These are phyloP conservation scores for Diplodia intermedia DNA, from an alignment of 2,329 filamentous ascomycete species.

Conservation along the genomic window DNA sequence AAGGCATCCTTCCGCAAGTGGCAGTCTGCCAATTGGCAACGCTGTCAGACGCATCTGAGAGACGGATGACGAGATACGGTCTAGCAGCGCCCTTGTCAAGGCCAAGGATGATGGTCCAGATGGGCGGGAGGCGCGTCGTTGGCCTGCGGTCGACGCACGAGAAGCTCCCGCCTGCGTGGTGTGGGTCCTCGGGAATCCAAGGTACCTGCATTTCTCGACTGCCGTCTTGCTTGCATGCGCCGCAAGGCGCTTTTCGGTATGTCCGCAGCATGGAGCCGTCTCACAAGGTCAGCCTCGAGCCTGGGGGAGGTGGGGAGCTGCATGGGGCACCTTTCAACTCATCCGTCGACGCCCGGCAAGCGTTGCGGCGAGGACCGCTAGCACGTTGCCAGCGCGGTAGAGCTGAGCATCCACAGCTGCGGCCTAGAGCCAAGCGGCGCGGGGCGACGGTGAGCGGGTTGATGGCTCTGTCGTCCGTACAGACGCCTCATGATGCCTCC, in stretches of 20 bases:
- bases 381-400: neutral
- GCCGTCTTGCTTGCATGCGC: constrained; percentile 24
- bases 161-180: constrained; percentile 23
- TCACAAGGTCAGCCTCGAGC: constrained; percentile 5
- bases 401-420: neutral
- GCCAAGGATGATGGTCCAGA: constrained; percentile 9
- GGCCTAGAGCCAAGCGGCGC: constrained; percentile 15
- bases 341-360: neutral
- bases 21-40: constrained; percentile 2
- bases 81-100: no score
- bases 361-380: neutral
- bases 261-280: constrained; percentile 9
- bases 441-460: neutral
- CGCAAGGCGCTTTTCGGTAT: constrained; percentile 21
- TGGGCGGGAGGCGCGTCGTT: neutral
- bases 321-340: neutral
- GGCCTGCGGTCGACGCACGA: constrained; percentile 22
- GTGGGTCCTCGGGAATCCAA: constrained; percentile 17
- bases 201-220: constrained; percentile 27
- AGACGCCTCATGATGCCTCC: constrained; percentile 20
- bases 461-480: constrained; percentile 3
- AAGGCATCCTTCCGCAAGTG: constrained; percentile 8
- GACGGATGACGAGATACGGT: constrained; percentile 15
- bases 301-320: no score
- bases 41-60: neutral